These are phyloP conservation scores for Collybia sordida DNA, from an alignment of 768 basidiomycete species.

Conservation along the genomic window DNA sequence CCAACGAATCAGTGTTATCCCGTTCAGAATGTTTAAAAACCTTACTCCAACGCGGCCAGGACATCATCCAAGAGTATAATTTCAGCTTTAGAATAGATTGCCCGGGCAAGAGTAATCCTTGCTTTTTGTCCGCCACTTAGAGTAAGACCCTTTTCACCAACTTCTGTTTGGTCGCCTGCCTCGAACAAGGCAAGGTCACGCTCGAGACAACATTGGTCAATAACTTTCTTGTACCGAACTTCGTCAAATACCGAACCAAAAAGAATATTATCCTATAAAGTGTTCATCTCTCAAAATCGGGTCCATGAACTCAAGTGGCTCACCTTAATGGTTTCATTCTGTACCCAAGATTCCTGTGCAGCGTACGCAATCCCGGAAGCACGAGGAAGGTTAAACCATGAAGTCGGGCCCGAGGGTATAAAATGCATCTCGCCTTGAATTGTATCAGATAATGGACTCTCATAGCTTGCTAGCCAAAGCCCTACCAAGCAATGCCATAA, in stretches of 20 bases:
- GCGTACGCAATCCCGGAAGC: conserved; percentile 73
- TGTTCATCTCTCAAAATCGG: background rate
- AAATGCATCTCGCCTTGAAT: conserved; percentile 65
- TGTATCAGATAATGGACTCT: background rate
- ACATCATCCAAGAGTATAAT: conserved; percentile 75
- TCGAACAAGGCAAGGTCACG: conserved; percentile 69
- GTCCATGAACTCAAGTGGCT: background rate
- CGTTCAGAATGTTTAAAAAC: background rate
- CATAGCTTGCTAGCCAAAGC: background rate
- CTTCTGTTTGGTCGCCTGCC: conserved; percentile 68
- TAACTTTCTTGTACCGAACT: conserved; percentile 72
- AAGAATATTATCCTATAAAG: conserved; percentile 69
- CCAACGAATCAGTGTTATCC: conserved; percentile 2
- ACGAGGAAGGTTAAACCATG: conserved; percentile 72
- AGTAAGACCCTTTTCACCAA: conserved; percentile 70
- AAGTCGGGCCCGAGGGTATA: conserved; percentile 44
- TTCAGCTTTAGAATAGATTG: conserved; percentile 50
- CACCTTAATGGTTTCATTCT: conserved; percentile 74
- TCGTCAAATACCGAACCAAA: conserved; percentile 80
- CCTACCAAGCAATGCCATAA: conserved; percentile 59
- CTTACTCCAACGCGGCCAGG: conserved; percentile 57
- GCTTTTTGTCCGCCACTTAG: conserved; percentile 57
- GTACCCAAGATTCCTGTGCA: conserved; percentile 84
- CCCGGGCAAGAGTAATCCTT: conserved; percentile 43
- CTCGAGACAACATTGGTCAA: conserved; percentile 74